These are phyloP conservation scores for Jamesozyma hellenica DNA, from an alignment of 805 yeast species.

Conservation along the genomic window DNA sequence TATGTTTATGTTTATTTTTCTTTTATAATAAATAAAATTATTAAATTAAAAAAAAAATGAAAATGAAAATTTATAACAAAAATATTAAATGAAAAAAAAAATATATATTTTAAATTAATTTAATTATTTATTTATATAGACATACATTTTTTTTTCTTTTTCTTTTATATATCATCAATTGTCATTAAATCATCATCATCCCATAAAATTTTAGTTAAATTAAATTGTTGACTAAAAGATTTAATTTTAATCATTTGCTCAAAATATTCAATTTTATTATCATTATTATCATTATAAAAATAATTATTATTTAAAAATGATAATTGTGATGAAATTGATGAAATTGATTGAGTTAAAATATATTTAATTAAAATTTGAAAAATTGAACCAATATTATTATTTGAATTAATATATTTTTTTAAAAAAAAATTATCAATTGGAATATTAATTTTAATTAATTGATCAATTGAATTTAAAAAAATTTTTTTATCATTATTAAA, in stretches of 20 bases:
- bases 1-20: not conserved
- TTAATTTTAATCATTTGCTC: slow-evolving; percentile 10
- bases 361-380: slow-evolving; percentile 8
- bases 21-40: too few species aligned
- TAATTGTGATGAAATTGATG: slow-evolving; percentile 7
- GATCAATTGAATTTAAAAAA: slow-evolving; percentile 6
- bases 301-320: slow-evolving; percentile 6
- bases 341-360: slow-evolving; percentile 8
- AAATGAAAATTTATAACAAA: too few species aligned
- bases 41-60: too few species aligned
- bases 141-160: too few species aligned
- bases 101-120: too few species aligned
- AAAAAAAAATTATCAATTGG: slow-evolving; percentile 13
- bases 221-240: slow-evolving; percentile 11
- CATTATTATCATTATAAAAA: slow-evolving; percentile 6
- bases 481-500: too few species aligned
- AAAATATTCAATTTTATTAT: slow-evolving; percentile 5
- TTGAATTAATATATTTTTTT: slow-evolving; percentile 8
- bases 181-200: slow-evolving; percentile 8
- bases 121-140: too few species aligned
- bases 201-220: slow-evolving; percentile 11
- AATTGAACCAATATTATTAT: slow-evolving; percentile 7
- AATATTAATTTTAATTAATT: slow-evolving; percentile 10
- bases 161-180: too few species aligned
- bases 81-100: too few species aligned